These are phyloP conservation scores for Rhododendron kiyosumense DNA, from an alignment of 148 eudicot genomes.

Conservation along the genomic window DNA sequence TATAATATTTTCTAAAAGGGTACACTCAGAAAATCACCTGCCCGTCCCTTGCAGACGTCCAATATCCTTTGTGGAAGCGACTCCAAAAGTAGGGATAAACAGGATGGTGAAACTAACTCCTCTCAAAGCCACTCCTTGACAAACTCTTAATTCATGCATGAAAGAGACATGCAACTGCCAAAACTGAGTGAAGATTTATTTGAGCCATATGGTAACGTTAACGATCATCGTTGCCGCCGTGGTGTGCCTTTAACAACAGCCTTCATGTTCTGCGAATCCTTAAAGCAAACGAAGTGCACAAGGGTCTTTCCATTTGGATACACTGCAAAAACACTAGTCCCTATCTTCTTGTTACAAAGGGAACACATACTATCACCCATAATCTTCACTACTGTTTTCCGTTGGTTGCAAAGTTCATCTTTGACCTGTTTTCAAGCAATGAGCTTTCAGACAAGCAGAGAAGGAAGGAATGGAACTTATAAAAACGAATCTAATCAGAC, in stretches of 20 bases:
- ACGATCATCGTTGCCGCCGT: slow-evolving; percentile 36
- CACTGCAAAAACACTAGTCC: slow-evolving; percentile 98
- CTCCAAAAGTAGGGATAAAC: not conserved
- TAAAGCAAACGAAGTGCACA: slow-evolving; percentile 96
- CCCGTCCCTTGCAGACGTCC: not conserved
- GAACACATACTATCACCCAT: slow-evolving; percentile 82
- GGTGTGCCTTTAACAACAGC: slow-evolving; percentile 65
- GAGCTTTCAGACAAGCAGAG: not conserved
- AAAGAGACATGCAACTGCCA: not conserved
- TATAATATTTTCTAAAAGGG: not conserved
- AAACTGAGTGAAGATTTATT: not conserved
- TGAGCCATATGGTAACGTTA: not conserved
- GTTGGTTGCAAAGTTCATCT: slow-evolving; percentile 75
- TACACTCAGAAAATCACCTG: not conserved
- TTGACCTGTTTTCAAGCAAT: slow-evolving; percentile 51
- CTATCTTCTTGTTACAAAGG: slow-evolving; percentile 93
- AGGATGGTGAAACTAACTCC: not conserved
- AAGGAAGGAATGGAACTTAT: not conserved
- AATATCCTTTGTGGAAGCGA: not conserved
- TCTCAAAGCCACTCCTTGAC: not conserved
- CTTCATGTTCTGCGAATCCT: slow-evolving; percentile 92
- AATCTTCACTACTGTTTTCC: slow-evolving; percentile 82
- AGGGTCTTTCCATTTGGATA: slow-evolving; percentile 88
- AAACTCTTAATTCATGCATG: not conserved
- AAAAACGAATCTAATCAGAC: not conserved